Conservation (phyloP, 768 basidiomycete species). For the Boletus reticuloceps region DNA sequence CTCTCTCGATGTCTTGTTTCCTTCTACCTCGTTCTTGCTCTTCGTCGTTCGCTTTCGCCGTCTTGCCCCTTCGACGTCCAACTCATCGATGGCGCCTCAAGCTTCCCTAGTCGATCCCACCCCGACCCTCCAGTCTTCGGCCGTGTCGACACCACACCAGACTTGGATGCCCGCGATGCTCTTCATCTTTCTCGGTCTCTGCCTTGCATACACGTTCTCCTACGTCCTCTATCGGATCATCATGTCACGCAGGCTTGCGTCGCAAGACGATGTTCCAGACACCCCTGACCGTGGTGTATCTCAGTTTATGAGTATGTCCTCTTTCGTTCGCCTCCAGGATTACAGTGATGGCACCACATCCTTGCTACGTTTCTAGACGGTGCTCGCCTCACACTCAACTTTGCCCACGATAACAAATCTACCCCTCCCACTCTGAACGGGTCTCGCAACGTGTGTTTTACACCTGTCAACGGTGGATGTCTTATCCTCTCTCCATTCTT, state of each 20-base stretch:
- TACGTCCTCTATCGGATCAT: slow-evolving; percentile 28
- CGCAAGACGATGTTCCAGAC: slow-evolving; percentile 14
- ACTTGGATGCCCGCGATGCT: slow-evolving; percentile 14
- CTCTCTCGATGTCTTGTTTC: slow-evolving; percentile 2
- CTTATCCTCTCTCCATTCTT: background rate
- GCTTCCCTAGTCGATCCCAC: slow-evolving; percentile 1
- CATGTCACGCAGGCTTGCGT: slow-evolving; percentile 14
- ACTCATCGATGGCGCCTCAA: slow-evolving; percentile 25
- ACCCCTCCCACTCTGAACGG: background rate
- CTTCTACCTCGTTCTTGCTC: slow-evolving; percentile 13
- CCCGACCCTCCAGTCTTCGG: slow-evolving; percentile 1
- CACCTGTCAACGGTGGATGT: background rate
- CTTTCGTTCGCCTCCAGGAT: background rate
- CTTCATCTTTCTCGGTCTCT: slow-evolving; percentile 24
- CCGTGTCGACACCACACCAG: background rate
- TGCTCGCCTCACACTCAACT: slow-evolving; percentile 23
- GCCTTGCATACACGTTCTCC: slow-evolving; percentile 23
- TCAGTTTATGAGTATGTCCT: slow-evolving; percentile 26
- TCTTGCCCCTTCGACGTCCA: background rate
- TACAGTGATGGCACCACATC: background rate
- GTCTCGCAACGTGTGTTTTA: slow-evolving; percentile 14
- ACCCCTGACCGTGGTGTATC: slow-evolving; percentile 23
- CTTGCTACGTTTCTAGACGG: slow-evolving; percentile 13
- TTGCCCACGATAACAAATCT: slow-evolving; percentile 7
- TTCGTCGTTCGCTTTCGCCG: slow-evolving; percentile 10